A percentile compares a stretch with the other conserved stretches of the same genome.
Conservation (phyloP, 1,139 yeast genomes). For the Pichia sp. region DNA sequence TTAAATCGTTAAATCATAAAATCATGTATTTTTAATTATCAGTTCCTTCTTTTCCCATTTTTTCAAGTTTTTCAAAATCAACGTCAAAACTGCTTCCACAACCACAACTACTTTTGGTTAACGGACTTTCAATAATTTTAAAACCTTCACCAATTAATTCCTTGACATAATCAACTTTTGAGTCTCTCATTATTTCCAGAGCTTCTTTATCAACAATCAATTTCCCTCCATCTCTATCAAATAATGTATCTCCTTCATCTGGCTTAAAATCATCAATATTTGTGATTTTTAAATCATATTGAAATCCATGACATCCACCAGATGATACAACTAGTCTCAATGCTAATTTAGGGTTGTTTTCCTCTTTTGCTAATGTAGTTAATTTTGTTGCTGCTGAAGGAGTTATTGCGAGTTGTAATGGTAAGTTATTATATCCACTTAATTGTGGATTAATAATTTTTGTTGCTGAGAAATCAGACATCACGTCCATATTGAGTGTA, state of each 20-base stretch:
- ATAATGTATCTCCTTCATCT: conserved; percentile 39
- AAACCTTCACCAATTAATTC: conserved; percentile 95
- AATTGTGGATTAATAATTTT: conserved; percentile 28
- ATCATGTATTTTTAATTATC: no score
- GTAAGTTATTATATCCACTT: conserved; percentile 29
- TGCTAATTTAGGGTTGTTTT: conserved; percentile 55
- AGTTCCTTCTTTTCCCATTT: conserved; percentile 7
- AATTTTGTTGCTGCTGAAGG: conserved; percentile 34
- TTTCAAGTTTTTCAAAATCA: conserved; percentile 51
- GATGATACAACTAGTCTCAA: conserved; percentile 81
- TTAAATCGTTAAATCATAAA: no score
- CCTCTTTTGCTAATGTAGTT: conserved; percentile 48
- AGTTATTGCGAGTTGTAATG: conserved; percentile 29
- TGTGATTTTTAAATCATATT: conserved; percentile 67
- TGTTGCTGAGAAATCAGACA: conserved; percentile 26
- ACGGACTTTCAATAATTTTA: conserved; percentile 85
- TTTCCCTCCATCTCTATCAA: conserved; percentile 62
- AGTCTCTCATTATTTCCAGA: conserved; percentile 74
- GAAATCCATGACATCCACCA: conserved; percentile 99
- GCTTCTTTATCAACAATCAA: conserved; percentile 78
- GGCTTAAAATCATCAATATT: conserved; percentile 41
- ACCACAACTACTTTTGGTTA: conserved; percentile 89
- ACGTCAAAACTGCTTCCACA: conserved; percentile 95
- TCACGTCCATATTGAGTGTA: background rate
- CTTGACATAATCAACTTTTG: conserved; percentile 82